Evolutionary conservation across 2,329 filamentous ascomycete genomes (phyloP), one percentile per base, ranked within the genome.

Genomic region (Salinomyces thailandicus): DNA sequence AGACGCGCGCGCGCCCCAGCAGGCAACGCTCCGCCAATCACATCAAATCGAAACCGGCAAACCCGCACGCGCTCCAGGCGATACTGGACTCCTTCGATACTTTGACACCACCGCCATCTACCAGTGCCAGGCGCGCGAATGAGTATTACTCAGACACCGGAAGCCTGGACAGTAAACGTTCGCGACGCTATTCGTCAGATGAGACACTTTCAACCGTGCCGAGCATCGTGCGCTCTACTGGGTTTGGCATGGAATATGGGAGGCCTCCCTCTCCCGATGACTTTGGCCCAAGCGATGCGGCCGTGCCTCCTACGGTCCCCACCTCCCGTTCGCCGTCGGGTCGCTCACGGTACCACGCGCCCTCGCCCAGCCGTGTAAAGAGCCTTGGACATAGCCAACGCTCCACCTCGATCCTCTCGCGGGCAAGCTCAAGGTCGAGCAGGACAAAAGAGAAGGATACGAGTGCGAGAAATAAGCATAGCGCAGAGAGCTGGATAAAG

Each of bases 251-350:
- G 61, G 81, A 84, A 54, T 85, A 85, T 69, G 75, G 79, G 41
- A 67, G 41, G 28, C 31, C 44, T 26, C 34, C 48, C 33, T 39
- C 46, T 13, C 45, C 47, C 18, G 45, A 53, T 27, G 46, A 52
- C 6, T 40, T 45, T 9, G 46, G 39, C 12, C 24, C 42, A 19
- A 46, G 35, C 30, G 46, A 51, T 34, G 49, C 48, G 30, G 52
- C 52, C 12, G 37, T 45, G 11, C 48, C 52, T 15, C 52, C 52
- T 2, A 50, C 42, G 4, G 44, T 55, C 49, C 79, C 81, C 45
- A 93, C 87, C 19, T 75, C 85, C 19, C 87, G 87, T 58, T 81
- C 79, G 5, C 83, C 83, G 0, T 85, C 81, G 34, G 83, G 82
- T 36, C 75, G 78, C 50, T 86, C 82, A 17, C 63, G 77, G 13